These are phyloP conservation scores for Passiflora organensis DNA, from an alignment of 345 rosid species.

Conservation along the genomic window DNA sequence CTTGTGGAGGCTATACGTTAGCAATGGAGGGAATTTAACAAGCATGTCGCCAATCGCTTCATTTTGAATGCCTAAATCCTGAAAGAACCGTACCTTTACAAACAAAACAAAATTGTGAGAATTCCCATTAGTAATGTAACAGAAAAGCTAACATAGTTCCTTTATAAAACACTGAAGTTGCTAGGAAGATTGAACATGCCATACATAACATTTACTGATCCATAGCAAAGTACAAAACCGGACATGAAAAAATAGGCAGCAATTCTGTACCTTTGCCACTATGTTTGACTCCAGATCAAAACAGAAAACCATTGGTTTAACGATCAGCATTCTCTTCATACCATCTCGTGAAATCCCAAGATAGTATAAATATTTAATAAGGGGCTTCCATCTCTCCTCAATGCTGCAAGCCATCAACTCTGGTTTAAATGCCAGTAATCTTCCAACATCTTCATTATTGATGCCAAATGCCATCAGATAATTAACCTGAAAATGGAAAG, in stretches of 20 bases:
- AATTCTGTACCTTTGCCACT: slow-evolving; percentile 61
- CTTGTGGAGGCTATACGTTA: slow-evolving; percentile 75
- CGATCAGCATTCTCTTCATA: slow-evolving; percentile 75
- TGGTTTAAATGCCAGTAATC: slow-evolving; percentile 77
- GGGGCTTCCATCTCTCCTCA: slow-evolving; percentile 86
- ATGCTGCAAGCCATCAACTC: slow-evolving; percentile 77
- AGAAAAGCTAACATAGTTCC: not conserved
- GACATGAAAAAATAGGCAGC: not conserved
- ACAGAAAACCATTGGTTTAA: slow-evolving; percentile 87
- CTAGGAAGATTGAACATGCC: not conserved
- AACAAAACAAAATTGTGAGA: slow-evolving; percentile 22
- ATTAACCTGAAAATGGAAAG: slow-evolving; percentile 44
- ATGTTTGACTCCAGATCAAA: slow-evolving; percentile 58
- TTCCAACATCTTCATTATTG: slow-evolving; percentile 61
- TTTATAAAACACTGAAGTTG: not conserved
- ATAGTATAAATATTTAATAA: slow-evolving; percentile 73
- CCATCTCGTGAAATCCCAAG: slow-evolving; percentile 83
- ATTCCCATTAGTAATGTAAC: slow-evolving; percentile 2
- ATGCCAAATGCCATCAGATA: slow-evolving; percentile 90
- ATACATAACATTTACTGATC: no score
- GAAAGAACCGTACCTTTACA: slow-evolving; percentile 65
- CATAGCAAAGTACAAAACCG: no score
- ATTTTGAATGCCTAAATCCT: slow-evolving; percentile 74
- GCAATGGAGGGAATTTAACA: slow-evolving; percentile 75
- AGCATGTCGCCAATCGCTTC: slow-evolving; percentile 86